These are phyloP conservation scores for Mayamaea pseudoterrestris DNA, from an alignment of 108 stramenopile species.

Conservation along the genomic window DNA sequence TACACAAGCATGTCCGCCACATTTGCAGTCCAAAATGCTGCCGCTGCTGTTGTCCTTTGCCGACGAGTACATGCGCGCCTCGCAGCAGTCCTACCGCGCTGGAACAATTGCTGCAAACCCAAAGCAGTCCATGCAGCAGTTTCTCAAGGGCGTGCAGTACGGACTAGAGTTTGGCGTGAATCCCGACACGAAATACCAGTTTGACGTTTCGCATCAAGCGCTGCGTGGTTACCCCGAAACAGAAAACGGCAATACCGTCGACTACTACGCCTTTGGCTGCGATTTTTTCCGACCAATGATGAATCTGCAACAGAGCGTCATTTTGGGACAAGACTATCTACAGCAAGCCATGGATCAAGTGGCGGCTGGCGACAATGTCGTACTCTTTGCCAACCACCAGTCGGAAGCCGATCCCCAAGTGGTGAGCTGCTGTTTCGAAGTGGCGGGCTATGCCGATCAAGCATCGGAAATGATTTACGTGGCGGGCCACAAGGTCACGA, in stretches of 20 bases:
- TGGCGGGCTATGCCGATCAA: slow-evolving; percentile 41
- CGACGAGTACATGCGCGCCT: slow-evolving; percentile 61
- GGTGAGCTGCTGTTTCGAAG: slow-evolving; percentile 53
- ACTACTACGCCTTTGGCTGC: slow-evolving; percentile 80
- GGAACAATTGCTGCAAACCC: slow-evolving; percentile 10
- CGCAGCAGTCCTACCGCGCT: slow-evolving; percentile 25
- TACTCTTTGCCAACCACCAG: slow-evolving; percentile 93
- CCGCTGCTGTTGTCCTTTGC: slow-evolving; percentile 46
- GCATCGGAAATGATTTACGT: slow-evolving; percentile 72
- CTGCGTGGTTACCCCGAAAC: slow-evolving; percentile 32
- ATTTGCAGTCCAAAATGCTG: slow-evolving; percentile 20
- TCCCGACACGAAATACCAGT: slow-evolving; percentile 36
- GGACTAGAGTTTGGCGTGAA: slow-evolving; percentile 65
- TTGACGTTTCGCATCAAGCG: slow-evolving; percentile 59
- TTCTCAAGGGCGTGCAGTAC: slow-evolving; percentile 43
- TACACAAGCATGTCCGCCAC: slow-evolving; percentile 14
- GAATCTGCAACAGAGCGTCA: slow-evolving; percentile 49
- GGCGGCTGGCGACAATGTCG: slow-evolving; percentile 80
- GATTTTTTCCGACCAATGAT: slow-evolving; percentile 87
- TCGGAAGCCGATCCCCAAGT: slow-evolving; percentile 95
- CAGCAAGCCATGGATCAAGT: slow-evolving; percentile 52
- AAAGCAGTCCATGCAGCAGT: slow-evolving; percentile 25
- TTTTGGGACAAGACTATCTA: slow-evolving; percentile 73
- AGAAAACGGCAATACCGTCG: slow-evolving; percentile 45
- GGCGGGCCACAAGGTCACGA: slow-evolving; percentile 95